A percentile compares a stretch with the other conserved stretches of the same genome.
Evolutionary conservation across 2,329 filamentous ascomycete genomes (phyloP).

Genomic region (Colletotrichum sp.): DNA sequence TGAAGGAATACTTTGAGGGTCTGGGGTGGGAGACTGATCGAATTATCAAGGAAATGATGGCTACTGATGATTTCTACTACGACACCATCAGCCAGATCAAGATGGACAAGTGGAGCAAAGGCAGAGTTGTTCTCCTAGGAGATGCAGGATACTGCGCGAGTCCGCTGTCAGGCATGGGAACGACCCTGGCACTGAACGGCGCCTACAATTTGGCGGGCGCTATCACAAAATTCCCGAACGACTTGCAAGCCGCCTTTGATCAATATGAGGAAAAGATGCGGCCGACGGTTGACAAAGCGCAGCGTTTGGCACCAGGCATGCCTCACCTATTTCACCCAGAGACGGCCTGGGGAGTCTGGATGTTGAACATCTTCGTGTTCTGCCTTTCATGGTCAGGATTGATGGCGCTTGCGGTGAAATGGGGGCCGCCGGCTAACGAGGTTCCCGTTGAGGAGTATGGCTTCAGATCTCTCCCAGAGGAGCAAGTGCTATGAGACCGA

Average conservation of each 20-base stretch:
- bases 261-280: slow-evolving; percentile 45
- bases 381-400: not conserved
- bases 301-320: slow-evolving; percentile 35
- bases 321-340: slow-evolving; percentile 29
- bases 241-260: slow-evolving; percentile 33
- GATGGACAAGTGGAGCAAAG: slow-evolving; percentile 36
- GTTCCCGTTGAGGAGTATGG: not conserved
- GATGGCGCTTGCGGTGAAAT: not conserved
- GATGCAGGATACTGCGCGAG: slow-evolving; percentile 55
- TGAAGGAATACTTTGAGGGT: slow-evolving; percentile 44
- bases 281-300: slow-evolving; percentile 43
- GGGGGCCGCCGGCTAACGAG: not conserved
- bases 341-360: slow-evolving; percentile 29
- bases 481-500: not conserved
- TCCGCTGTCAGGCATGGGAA: slow-evolving; percentile 53
- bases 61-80: slow-evolving; percentile 48
- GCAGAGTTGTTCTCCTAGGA: slow-evolving; percentile 48
- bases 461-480: not conserved
- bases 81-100: slow-evolving; percentile 47
- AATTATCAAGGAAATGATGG: slow-evolving; percentile 38
- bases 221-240: slow-evolving; percentile 29
- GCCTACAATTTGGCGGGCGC: slow-evolving; percentile 58
- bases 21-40: slow-evolving; percentile 50
- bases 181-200: slow-evolving; percentile 46
- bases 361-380: slow-evolving; percentile 20